phyloP scores from a whole-genome alignment of 176 grass and related monocot genomes.

The Saccharum officinarum region DNA sequence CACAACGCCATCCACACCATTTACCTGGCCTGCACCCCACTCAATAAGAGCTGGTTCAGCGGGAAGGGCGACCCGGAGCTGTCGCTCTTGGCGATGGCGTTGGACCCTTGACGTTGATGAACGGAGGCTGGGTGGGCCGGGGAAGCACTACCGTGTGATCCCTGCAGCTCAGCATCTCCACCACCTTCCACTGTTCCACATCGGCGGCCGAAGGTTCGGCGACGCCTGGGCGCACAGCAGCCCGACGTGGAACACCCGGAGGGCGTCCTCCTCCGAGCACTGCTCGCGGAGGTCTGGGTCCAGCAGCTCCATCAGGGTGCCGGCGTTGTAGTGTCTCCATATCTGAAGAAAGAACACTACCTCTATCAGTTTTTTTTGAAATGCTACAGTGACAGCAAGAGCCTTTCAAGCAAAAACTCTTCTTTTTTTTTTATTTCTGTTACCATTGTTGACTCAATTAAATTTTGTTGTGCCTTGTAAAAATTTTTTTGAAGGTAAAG shows the following conservation, averaged over 20 bases:
- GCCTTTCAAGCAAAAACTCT: not conserved
- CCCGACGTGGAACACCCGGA: constrained; percentile 65
- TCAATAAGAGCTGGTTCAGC: constrained; percentile 53
- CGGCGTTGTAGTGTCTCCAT: too few relatives aligned
- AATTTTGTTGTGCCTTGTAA: not conserved
- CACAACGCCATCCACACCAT: not conserved
- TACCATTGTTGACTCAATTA: not conserved
- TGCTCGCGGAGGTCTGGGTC: too few relatives aligned
- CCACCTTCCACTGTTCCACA: constrained; percentile 91
- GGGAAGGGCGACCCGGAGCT: constrained; percentile 61
- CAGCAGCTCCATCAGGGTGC: too few relatives aligned
- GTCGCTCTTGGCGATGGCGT: constrained; percentile 5
- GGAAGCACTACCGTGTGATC: constrained; percentile 36
- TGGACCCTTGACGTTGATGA: constrained; percentile 54
- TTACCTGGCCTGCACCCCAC: constrained; percentile 49
- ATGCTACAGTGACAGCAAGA: constrained; percentile 1
- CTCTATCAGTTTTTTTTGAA: not conserved
- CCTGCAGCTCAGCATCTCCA: constrained; percentile 60
- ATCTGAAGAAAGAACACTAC: too few relatives aligned
- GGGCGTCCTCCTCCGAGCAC: constrained; percentile 37
- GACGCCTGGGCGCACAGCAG: constrained; percentile 59
- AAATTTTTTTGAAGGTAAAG: too few relatives aligned
- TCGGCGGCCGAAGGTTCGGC: constrained; percentile 60
- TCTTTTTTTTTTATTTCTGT: not conserved
- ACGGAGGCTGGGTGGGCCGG: constrained; percentile 58